phyloP scores from a whole-genome alignment of 179 eudicot genomes.

The Gypsophila paniculata region DNA sequence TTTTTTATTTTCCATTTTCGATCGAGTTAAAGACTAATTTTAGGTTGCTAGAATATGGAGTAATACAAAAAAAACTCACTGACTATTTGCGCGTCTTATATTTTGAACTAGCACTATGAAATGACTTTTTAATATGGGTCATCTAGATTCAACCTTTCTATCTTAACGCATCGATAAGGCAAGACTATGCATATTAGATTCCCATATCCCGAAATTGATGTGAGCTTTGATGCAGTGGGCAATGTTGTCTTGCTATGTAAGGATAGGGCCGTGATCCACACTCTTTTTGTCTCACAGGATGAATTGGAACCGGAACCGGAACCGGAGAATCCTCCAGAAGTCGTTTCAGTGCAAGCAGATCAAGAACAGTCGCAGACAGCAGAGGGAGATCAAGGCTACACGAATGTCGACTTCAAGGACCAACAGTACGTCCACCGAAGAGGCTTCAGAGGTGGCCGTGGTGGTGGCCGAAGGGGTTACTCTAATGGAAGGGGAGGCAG shows the following conservation, averaged over 20 bases:
- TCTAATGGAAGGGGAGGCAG: conserved; percentile 71
- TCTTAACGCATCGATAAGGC: not conserved
- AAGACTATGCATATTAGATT: not conserved
- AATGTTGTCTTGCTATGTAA: not conserved
- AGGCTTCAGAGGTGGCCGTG: conserved; percentile 58
- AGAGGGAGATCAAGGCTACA: conserved; percentile 38
- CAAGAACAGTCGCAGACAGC: conserved; percentile 30
- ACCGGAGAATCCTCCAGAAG: conserved; percentile 37
- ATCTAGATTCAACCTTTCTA: not conserved
- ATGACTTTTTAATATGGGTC: not conserved
- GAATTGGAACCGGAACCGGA: conserved; percentile 40
- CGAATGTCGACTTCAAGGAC: conserved; percentile 40
- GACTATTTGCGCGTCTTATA: not conserved
- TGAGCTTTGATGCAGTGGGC: not conserved
- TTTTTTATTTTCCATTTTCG: not conserved
- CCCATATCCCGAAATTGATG: not conserved
- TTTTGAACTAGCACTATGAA: not conserved
- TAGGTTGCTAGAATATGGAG: not conserved
- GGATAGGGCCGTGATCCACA: not conserved
- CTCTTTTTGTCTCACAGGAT: conserved; percentile 34
- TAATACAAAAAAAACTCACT: not conserved
- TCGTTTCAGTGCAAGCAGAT: conserved; percentile 37
- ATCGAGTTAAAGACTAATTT: not conserved
- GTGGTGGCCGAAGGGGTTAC: conserved; percentile 55
- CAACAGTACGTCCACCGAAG: conserved; percentile 50